Evolutionary conservation across 225 moss, liverwort and hornwort genomes (phyloP).

Genomic region (Bryoerythrophyllum caledonicum): DNA sequence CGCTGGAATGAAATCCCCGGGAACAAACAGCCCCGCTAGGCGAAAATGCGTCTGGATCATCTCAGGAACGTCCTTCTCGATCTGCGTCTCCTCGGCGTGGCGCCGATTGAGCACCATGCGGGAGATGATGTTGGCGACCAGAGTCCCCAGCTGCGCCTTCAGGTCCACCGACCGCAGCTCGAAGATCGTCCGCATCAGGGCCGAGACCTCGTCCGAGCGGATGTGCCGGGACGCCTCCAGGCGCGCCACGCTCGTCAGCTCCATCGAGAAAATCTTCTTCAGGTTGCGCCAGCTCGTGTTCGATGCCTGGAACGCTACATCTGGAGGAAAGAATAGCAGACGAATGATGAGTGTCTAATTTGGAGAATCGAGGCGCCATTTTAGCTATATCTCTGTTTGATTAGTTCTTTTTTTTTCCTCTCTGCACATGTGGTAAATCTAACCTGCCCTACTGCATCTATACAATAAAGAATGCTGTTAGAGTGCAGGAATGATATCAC

Average conservation of each 20-base stretch:
- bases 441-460: too few species aligned
- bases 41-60: slow-evolving; percentile 35
- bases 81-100: not conserved
- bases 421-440: too few species aligned
- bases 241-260: slow-evolving; percentile 16
- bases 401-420: too few species aligned
- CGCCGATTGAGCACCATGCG: slow-evolving; percentile 40
- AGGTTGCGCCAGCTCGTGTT: slow-evolving; percentile 36
- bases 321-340: not conserved
- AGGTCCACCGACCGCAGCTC: slow-evolving; percentile 19
- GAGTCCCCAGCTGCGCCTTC: slow-evolving; percentile 12
- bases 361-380: too few species aligned
- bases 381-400: too few species aligned
- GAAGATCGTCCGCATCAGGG: slow-evolving; percentile 20
- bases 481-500: too few species aligned
- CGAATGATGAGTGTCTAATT: too few species aligned
- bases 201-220: slow-evolving; percentile 24
- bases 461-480: too few species aligned
- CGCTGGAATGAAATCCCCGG: slow-evolving; percentile 33
- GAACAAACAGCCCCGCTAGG: slow-evolving; percentile 32
- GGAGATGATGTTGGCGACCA: slow-evolving; percentile 33
- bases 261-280: slow-evolving; percentile 35
- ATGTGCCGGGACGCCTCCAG: slow-evolving; percentile 32
- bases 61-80: slow-evolving; percentile 31
- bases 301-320: slow-evolving; percentile 34